Base-by-base conservation (phyloP, 2,329 filamentous ascomycete species). In the Exophiala viscosa region DNA sequence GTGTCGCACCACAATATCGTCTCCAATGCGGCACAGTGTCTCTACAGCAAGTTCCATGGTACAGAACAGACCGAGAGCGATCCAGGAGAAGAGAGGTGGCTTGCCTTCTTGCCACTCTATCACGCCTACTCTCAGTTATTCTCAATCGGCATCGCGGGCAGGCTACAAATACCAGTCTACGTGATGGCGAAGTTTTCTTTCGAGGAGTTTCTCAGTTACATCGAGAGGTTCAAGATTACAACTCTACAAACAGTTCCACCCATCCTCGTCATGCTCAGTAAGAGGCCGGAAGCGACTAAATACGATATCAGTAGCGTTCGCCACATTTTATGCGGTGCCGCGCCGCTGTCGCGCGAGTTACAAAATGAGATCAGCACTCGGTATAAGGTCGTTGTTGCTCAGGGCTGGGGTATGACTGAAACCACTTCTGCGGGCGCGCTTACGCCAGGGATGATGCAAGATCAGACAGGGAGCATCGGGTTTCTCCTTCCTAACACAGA, bases 401-500 rank as follows among this genome's bases (percentile, higher is more conserved):
- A 77, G 52, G 69, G 78, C 28, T 81, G 74, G 71, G 78, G 79
- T 1, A 79, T 80, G 76, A 80, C 78, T 0, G 79, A 81, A 62
- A 80, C 78, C 60, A 93, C 89, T n/a, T 85, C 85, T 23, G 90
- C 90, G 0, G 86, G 83, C 1, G 65, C 4, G 64, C 13, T 72
- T 70, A 45, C 65, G 64, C 7, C 66, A 73, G 48, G 59, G 65
- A 11, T 64, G 39, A 59, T 63, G 7, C 73, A 74, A 36, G 63
- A 67, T 13, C 69, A 80, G 70, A 76, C 71, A 2, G 75, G 70
- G 13, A 77, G 76, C 33, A 73, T 80, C 5, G 78, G 78, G 2
- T 63, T 69, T 3, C 62, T 70, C 2, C 52, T 77, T 6, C 64
- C 73, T 0, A 73, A 72, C 36, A 54, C 44, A 5, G 48, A 58